These are phyloP conservation scores for Copromyces sp. DNA, from an alignment of 495 filamentous ascomycete species.

Conservation along the genomic window DNA sequence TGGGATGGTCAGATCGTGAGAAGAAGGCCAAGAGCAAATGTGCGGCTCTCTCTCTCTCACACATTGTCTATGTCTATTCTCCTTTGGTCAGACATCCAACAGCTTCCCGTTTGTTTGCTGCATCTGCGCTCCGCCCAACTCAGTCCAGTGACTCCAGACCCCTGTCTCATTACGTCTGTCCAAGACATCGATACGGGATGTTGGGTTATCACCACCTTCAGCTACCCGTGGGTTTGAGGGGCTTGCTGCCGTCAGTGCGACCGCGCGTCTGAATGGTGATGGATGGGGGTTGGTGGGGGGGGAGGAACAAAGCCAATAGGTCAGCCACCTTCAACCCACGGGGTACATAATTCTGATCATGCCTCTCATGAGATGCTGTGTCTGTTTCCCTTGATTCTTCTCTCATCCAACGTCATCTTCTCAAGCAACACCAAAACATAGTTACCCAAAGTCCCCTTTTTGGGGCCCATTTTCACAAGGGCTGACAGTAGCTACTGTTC, in stretches of 20 bases:
- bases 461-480: neutral
- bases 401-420: neutral
- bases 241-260: neutral
- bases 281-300: neutral
- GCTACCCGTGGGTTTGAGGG: neutral
- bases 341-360: neutral
- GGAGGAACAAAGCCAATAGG: neutral
- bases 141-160: neutral
- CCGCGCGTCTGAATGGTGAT: neutral
- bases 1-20: neutral
- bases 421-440: neutral
- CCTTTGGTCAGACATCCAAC: neutral
- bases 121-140: neutral
- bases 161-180: slow-evolving; percentile 10
- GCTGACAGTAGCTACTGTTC: neutral
- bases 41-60: neutral
- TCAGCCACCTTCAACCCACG: neutral
- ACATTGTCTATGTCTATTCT: neutral
- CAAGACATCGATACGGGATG: slow-evolving; percentile 3
- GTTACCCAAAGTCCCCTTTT: neutral
- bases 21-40: neutral
- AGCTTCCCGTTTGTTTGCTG: neutral
- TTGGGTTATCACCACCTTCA: neutral
- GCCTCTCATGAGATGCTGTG: neutral
- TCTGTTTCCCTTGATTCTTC: neutral